These are phyloP conservation scores for Talaromyces marneffei DNA, from an alignment of 2,329 filamentous ascomycete genomes.

Conservation along the genomic window DNA sequence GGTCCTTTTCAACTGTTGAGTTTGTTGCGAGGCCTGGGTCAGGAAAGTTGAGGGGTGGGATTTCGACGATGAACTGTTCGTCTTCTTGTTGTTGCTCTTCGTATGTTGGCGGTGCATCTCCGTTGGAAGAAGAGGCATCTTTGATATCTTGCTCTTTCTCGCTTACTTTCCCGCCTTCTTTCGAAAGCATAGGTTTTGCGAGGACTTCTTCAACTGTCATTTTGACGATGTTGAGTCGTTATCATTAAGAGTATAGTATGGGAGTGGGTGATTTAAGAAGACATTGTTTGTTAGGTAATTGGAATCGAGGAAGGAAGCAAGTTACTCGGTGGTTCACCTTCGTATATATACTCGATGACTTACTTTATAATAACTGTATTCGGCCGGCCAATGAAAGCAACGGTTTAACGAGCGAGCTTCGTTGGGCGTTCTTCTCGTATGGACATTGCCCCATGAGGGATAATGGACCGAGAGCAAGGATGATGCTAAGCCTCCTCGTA, in stretches of 20 bases:
- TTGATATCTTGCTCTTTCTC: not conserved
- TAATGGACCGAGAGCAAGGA: not conserved
- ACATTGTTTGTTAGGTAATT: not conserved
- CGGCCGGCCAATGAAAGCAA: not conserved
- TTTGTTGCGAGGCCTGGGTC: constrained; percentile 11
- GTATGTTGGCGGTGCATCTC: constrained; percentile 23
- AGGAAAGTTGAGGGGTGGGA: constrained; percentile 25
- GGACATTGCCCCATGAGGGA: not conserved
- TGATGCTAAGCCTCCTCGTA: not conserved
- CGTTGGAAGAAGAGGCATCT: not conserved
- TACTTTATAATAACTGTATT: not conserved
- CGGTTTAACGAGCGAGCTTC: not conserved
- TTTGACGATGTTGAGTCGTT: not conserved
- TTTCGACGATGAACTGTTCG: constrained; percentile 5
- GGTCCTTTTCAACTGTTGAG: constrained; percentile 40
- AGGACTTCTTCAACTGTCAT: not conserved
- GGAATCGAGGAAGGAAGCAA: not conserved
- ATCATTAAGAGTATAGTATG: not conserved
- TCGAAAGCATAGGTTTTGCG: not conserved
- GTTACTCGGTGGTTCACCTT: not conserved
- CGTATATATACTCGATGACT: not conserved
- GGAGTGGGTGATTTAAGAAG: not conserved
- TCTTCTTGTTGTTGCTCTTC: constrained; percentile 13
- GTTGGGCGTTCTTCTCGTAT: not conserved
- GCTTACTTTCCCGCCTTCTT: not conserved